Evolutionary conservation across 306 rosid genomes (phyloP), one percentile per base, ranked within the genome.

Genomic region (Trifolium subterraneum): DNA sequence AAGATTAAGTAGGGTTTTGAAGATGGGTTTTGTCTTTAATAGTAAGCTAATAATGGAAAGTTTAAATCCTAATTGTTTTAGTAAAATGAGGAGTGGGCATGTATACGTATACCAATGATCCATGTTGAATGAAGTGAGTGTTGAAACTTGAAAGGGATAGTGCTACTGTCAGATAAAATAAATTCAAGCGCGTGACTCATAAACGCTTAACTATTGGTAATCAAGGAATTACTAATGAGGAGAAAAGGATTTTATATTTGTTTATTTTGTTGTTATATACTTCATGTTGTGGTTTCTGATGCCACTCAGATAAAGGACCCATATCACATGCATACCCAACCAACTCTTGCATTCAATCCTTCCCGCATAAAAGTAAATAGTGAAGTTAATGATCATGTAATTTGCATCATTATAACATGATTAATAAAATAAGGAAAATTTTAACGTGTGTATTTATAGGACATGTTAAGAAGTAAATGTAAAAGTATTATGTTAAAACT

Each of bases 91-190:
- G 45, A 54, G 77, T 75, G 75, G 80, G 74, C 54, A 70, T n/a
- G n/a, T n/a, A 70, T 25, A 58, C 25, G 25, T 22, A 22, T 22
- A 22, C 38, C n/a, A 29, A 72, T 77, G 79, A 58, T 54, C 8
- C n/a, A 71, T 69, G 38, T 81, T 81, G 69, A 64, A 42, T 59
- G 66, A 71, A 81, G 27, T 74, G 51, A 65, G 6, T 19, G 29
- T n/a, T n/a, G n/a, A n/a, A n/a, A n/a, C n/a, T 67, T 81, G 81
- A 82, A 66, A 83, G 79, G 55, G 83, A 77, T 52, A 65, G 80
- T 69, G 54, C 56, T 68, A 42, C 12, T 54, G 66, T 68, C 82
- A 63, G 39, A 67, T 61, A 69, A 68, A 23, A 22, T 55, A 55
- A 55, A 55, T 52, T 51, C 58, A 56, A 15, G 59, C 68, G 67